These are phyloP conservation scores for Mucor plumbeus DNA, from an alignment of 371 early-diverging fungal genomes.

Conservation along the genomic window DNA sequence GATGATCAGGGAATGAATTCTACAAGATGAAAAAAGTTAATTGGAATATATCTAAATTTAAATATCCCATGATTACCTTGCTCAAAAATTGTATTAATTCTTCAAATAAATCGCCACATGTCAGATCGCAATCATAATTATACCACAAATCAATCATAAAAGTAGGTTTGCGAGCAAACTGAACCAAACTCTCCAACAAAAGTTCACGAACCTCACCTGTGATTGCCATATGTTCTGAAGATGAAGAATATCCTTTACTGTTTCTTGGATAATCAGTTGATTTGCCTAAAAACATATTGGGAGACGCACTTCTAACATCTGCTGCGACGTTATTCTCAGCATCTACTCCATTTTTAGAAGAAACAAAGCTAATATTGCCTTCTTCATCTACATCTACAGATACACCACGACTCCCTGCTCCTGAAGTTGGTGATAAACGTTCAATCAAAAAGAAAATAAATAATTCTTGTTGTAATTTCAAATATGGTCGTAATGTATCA, in stretches of 20 bases:
- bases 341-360: neutral
- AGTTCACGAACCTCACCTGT: constrained; percentile 84
- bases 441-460: constrained; percentile 81
- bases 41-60: neutral
- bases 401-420: constrained; percentile 41
- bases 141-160: constrained; percentile 91
- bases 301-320: constrained; percentile 47
- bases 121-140: constrained; percentile 89
- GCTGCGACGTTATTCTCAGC: neutral
- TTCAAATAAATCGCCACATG: constrained; percentile 85
- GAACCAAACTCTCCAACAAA: constrained; percentile 80
- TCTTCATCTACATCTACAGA: constrained; percentile 48
- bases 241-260: constrained; percentile 21
- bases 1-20: constrained; percentile 79
- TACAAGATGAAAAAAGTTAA: constrained; percentile 18
- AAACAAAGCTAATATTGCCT: constrained; percentile 40
- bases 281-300: constrained; percentile 44
- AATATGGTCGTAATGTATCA: constrained; percentile 68
- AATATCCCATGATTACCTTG: constrained; percentile 37
- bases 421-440: constrained; percentile 57
- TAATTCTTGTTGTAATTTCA: constrained; percentile 81
- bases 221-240: constrained; percentile 56
- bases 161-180: constrained; percentile 70
- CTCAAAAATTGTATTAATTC: constrained; percentile 80
- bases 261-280: constrained; percentile 33